Percentiles rank a stretch among this genome's conserved stretches.
These are phyloP conservation scores for Priceomyces medius DNA, from an alignment of 805 yeast species.

Conservation along the genomic window DNA sequence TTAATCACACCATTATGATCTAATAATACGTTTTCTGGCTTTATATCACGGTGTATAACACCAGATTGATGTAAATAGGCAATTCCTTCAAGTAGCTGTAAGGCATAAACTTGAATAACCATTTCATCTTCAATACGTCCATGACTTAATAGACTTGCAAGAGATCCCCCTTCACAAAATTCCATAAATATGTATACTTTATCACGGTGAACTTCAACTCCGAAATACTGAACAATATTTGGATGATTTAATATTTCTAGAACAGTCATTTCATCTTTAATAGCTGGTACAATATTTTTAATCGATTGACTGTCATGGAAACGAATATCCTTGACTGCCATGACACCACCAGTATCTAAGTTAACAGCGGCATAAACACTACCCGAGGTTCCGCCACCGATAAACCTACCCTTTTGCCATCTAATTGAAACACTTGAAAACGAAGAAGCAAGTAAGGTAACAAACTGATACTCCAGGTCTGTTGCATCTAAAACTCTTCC, in stretches of 20 bases:
- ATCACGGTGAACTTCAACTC: slow-evolving; percentile 96
- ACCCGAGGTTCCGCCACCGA: slow-evolving; percentile 97
- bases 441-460: slow-evolving; percentile 83
- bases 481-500: slow-evolving; percentile 90
- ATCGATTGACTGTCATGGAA: slow-evolving; percentile 86
- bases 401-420: slow-evolving; percentile 94
- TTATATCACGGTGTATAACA: slow-evolving; percentile 94
- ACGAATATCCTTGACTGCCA: slow-evolving; percentile 95
- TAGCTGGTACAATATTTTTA: slow-evolving; percentile 78
- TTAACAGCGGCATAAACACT: slow-evolving; percentile 89
- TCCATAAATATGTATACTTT: slow-evolving; percentile 96
- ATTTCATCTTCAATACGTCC: slow-evolving; percentile 95
- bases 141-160: slow-evolving; percentile 79
- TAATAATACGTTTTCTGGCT: slow-evolving; percentile 88
- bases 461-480: slow-evolving; percentile 82
- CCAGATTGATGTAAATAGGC: slow-evolving; percentile 94
- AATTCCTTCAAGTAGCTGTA: slow-evolving; percentile 92
- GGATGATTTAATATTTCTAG: slow-evolving; percentile 94
- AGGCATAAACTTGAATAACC: slow-evolving; percentile 83
- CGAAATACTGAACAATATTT: slow-evolving; percentile 92
- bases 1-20: slow-evolving; percentile 93
- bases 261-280: slow-evolving; percentile 95
- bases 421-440: slow-evolving; percentile 87
- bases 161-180: slow-evolving; percentile 92
- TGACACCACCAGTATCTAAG: slow-evolving; percentile 89